Evolutionary conservation across 352 stramenopile genomes (phyloP).

Genomic region (Blastocystis sp.): DNA sequence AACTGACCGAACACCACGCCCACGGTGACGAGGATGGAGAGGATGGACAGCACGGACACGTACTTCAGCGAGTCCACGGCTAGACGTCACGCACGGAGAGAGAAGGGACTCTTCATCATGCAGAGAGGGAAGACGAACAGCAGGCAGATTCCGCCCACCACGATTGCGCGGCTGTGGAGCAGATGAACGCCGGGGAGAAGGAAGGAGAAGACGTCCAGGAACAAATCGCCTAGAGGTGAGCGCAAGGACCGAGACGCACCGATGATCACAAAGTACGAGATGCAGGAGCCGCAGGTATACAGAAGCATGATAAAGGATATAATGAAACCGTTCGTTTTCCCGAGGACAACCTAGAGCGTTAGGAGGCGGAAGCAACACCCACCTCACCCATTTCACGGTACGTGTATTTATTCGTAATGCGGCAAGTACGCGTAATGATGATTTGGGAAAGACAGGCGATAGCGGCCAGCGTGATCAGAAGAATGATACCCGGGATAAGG

Average conservation of each 20-base stretch:
- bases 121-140: conserved; percentile 71
- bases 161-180: conserved; percentile 65
- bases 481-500: conserved; percentile 51
- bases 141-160: conserved; percentile 52
- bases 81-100: background rate
- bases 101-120: conserved; percentile 47
- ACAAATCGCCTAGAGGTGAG: conserved; percentile 38
- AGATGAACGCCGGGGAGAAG: conserved; percentile 19
- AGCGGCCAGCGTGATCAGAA: conserved; percentile 47
- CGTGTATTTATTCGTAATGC: conserved; percentile 62
- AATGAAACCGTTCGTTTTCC: conserved; percentile 37
- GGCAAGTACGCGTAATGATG: conserved; percentile 58
- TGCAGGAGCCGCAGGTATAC: conserved; percentile 70
- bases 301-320: conserved; percentile 68
- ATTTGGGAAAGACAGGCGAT: conserved; percentile 70
- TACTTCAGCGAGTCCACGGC: conserved; percentile 64
- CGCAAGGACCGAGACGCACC: background rate
- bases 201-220: conserved; percentile 65
- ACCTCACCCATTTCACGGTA: conserved; percentile 57
- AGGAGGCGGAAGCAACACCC: background rate
- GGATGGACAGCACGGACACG: conserved; percentile 53
- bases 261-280: conserved; percentile 74
- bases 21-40: conserved; percentile 58
- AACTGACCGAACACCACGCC: conserved; percentile 43
- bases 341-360: conserved; percentile 40